phyloP scores from a whole-genome alignment of 1,139 yeast species.

The Candida dubliniensis region DNA sequence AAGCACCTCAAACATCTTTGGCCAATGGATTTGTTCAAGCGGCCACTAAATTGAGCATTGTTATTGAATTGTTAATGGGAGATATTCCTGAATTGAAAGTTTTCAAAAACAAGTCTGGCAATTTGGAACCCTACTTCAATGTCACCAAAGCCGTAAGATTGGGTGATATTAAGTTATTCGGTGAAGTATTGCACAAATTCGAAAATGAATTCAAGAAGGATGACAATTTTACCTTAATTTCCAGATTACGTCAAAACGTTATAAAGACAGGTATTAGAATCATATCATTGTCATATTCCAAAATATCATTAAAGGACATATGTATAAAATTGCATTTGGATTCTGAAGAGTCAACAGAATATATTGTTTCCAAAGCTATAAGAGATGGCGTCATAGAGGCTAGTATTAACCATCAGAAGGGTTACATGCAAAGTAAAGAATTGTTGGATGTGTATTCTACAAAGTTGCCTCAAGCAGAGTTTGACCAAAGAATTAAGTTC shows the following conservation, averaged over 20 bases:
- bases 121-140: slow-evolving; percentile 76
- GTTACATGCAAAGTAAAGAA: slow-evolving; percentile 90
- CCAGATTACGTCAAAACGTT: slow-evolving; percentile 92
- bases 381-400: slow-evolving; percentile 98
- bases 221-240: slow-evolving; percentile 80
- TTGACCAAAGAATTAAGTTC: slow-evolving; percentile 91
- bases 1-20: slow-evolving; percentile 90
- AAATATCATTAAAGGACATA: slow-evolving; percentile 83
- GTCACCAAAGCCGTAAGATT: slow-evolving; percentile 89
- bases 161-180: slow-evolving; percentile 85
- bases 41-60: slow-evolving; percentile 83
- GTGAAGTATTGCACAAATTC: slow-evolving; percentile 67
- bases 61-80: slow-evolving; percentile 92
- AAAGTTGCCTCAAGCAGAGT: slow-evolving; percentile 79
- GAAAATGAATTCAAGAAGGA: slow-evolving; percentile 67
- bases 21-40: slow-evolving; percentile 88
- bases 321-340: slow-evolving; percentile 91
- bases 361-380: slow-evolving; percentile 93
- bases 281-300: slow-evolving; percentile 87
- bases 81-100: slow-evolving; percentile 92
- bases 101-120: slow-evolving; percentile 64
- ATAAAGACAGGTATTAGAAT: slow-evolving; percentile 97
- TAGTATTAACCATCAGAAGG: slow-evolving; percentile 83
- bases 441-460: slow-evolving; percentile 86
- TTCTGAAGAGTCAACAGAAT: slow-evolving; percentile 94